A percentile compares a stretch with the other conserved stretches of the same genome.
Conservation (phyloP, 176 grass and related monocot genomes). For the Stipa capillata region DNA sequence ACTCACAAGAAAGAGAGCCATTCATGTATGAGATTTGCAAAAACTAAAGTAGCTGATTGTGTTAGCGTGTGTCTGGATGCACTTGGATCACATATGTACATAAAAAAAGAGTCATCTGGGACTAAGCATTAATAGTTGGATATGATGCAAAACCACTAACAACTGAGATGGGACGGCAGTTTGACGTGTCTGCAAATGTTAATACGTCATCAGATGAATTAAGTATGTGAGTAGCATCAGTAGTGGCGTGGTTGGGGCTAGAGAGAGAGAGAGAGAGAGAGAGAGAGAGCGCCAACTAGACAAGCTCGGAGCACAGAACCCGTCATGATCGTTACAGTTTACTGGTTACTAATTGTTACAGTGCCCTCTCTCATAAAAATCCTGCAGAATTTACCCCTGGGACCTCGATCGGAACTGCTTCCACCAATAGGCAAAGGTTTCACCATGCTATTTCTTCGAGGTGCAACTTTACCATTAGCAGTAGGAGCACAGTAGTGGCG, state of each 20-base stretch:
- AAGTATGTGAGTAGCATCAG: neutral
- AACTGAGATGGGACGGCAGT: neutral
- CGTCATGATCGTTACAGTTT: neutral
- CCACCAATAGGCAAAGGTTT: neutral
- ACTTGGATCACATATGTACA: neutral
- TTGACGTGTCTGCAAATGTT: neutral
- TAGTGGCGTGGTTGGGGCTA: conserved; percentile 17
- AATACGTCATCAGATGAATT: neutral
- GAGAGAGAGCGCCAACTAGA: neutral
- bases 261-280: too few species aligned
- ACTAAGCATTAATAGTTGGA: neutral
- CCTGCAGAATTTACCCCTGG: neutral
- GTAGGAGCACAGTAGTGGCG: neutral
- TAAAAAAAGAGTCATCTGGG: neutral
- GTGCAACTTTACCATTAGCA: neutral
- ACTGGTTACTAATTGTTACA: neutral
- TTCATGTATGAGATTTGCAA: neutral
- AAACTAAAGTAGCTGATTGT: neutral
- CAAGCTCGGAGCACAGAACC: neutral
- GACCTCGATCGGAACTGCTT: neutral
- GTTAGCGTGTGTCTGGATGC: neutral
- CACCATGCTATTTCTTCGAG: neutral
- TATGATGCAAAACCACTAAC: conserved; percentile 1
- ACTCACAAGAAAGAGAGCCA: neutral
- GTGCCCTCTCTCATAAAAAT: neutral